phyloP scores from a whole-genome alignment of 192 early-diverging fungal genomes.

The Dissophora globulifera region DNA sequence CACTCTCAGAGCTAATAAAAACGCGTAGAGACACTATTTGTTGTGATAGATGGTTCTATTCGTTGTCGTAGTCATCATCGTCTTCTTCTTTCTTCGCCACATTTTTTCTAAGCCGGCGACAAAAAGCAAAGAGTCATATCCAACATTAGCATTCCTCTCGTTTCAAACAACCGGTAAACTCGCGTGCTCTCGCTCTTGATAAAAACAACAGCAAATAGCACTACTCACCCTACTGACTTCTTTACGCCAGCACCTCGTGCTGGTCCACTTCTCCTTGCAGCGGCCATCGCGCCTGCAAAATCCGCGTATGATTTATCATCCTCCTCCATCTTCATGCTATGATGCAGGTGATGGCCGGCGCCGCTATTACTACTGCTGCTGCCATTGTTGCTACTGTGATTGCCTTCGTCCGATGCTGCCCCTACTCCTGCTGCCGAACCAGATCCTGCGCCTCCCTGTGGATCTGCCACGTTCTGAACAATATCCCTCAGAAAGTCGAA shows the following conservation, averaged over 20 bases:
- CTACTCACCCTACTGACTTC: slow-evolving; percentile 2
- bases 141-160: no score
- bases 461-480: slow-evolving; percentile 85
- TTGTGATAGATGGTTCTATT: slow-evolving; percentile 5
- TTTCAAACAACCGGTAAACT: no score
- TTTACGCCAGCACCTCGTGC: background rate
- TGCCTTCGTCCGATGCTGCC: slow-evolving; percentile 7
- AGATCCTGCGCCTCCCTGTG: slow-evolving; percentile 35
- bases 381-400: background rate
- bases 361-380: slow-evolving; percentile 4
- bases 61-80: slow-evolving; percentile 39
- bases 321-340: slow-evolving; percentile 28
- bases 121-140: background rate
- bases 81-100: slow-evolving; percentile 29
- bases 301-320: slow-evolving; percentile 19
- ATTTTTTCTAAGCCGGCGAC: slow-evolving; percentile 13
- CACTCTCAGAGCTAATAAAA: no score
- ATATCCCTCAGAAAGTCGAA: slow-evolving; percentile 95
- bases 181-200: no score
- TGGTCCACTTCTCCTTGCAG: slow-evolving; percentile 24
- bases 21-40: no score
- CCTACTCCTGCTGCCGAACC: slow-evolving; percentile 10
- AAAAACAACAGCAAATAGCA: background rate
- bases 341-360: background rate
- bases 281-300: slow-evolving; percentile 33